Evolutionary conservation across 2,329 filamentous ascomycete species (phyloP).

Genomic region (Xylogone sp.): DNA sequence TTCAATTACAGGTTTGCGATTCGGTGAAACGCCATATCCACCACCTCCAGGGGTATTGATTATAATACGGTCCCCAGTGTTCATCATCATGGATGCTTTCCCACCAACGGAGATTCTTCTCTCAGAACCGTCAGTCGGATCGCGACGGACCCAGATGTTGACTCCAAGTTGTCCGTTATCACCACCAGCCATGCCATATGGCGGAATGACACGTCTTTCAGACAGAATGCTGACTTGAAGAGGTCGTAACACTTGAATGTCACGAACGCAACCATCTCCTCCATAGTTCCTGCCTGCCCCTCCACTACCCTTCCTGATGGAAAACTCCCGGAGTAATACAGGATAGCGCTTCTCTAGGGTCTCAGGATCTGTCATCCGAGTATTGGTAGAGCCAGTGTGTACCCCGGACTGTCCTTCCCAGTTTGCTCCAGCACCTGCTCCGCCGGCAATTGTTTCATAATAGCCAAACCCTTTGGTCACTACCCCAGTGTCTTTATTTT

Average conservation of each 20-base stretch:
- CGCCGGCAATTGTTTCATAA: constrained; percentile 78
- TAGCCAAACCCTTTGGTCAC: too few species aligned
- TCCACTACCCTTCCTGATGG: constrained; percentile 55
- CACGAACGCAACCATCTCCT: constrained; percentile 41
- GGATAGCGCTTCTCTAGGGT: constrained; percentile 73
- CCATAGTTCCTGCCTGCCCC: constrained; percentile 45
- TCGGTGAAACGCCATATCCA: too few species aligned
- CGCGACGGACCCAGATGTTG: too few species aligned
- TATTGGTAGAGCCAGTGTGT: constrained; percentile 68
- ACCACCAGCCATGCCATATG: constrained; percentile 79
- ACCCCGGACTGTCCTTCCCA: constrained; percentile 72
- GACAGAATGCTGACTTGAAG: constrained; percentile 72
- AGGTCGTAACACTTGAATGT: constrained; percentile 73
- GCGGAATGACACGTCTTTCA: constrained; percentile 67
- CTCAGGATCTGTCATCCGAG: constrained; percentile 73
- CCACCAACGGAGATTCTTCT: too few species aligned
- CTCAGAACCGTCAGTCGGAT: too few species aligned
- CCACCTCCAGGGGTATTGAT: too few species aligned
- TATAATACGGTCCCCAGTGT: too few species aligned
- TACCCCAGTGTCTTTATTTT: too few species aligned
- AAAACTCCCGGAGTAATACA: constrained; percentile 66
- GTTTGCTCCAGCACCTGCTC: constrained; percentile 63
- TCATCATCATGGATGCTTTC: too few species aligned
- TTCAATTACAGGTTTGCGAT: too few species aligned
- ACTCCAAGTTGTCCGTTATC: too few species aligned